Base-by-base conservation (phyloP, 83 land plant genomes). In the Picea mariana region DNA sequence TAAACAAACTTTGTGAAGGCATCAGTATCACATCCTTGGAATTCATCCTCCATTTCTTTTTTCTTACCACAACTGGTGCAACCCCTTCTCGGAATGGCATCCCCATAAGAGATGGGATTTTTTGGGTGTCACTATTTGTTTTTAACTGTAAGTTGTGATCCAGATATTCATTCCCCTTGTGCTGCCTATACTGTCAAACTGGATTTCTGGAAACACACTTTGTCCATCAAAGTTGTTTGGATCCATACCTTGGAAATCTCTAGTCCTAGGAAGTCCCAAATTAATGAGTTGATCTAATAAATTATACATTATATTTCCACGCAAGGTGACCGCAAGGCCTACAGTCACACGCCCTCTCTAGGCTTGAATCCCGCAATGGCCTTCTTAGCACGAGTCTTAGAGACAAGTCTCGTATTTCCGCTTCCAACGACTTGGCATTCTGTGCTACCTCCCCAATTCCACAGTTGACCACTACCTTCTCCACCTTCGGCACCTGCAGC, bases 191-290 rank as follows among this genome's bases (percentile, higher is more conserved):
- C 84, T 81, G 65, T 96, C 99, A 67, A 79, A 94, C 65, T 84
- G 81, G 80, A 96, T 89, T 82, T 96, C 99, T 1, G 99, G 99
- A 81, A 96, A 96, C 79, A 95, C 99, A 81, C 89, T 88, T 79
- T 93, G 96, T 42, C 99, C 99, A 84, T 96, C 99, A 81, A 96
- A 96, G 87, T 95, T 93, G 84, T 93, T 93, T 0, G 98, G 91
- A 79, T 88, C 93, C 17, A 93, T 87, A 23, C 99, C 99, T 67
- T 90, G 95, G 67, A 96, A 96, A 84, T 96, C 99, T 73, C 98
- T 85, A 3, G 95, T 93, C 64, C 99, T 86, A n/a, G 99, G 99
- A 73, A 96, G 91, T 15, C 92, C 99, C 85, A 96, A 86, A 83
- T 96, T 96, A 38, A 95, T 84, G 15, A 96, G 91, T 72, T 98